Conservation (phyloP, 129 eudicot genomes). For the Flaveria brownii region DNA sequence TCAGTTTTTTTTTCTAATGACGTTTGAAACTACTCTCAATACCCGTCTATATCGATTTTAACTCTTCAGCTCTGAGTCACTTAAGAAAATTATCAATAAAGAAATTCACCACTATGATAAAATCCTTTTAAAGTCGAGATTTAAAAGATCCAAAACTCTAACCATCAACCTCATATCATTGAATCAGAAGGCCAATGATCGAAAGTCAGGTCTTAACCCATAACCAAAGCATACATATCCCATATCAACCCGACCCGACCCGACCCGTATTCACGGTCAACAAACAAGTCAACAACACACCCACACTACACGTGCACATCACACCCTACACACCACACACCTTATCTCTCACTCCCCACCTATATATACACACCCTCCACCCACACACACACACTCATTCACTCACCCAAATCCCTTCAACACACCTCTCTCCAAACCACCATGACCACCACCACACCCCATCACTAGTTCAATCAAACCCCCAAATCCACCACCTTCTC, state of each 20-base stretch:
- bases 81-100: no score
- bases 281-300: conserved; percentile 8
- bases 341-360: conserved; percentile 20
- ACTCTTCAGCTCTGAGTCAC: no score
- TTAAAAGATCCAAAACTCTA: no score
- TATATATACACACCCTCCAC: conserved; percentile 32
- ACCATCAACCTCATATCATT: no score
- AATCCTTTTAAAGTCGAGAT: no score
- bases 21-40: no score
- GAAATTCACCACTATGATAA: no score
- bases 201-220: no score
- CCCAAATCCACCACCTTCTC: background rate
- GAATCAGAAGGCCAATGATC: no score
- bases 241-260: background rate
- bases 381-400: conserved; percentile 22
- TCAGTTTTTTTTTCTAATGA: no score
- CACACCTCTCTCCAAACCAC: background rate
- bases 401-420: conserved; percentile 24
- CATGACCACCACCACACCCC: background rate
- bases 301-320: conserved; percentile 39
- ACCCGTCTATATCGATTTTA: no score
- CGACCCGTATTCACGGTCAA: background rate
- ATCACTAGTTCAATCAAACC: conserved; percentile 17
- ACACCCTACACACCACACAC: conserved; percentile 4
- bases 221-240: no score